These are phyloP conservation scores for Dactylorhiza incarnata DNA, from an alignment of 106 monocot genomes.

Conservation along the genomic window DNA sequence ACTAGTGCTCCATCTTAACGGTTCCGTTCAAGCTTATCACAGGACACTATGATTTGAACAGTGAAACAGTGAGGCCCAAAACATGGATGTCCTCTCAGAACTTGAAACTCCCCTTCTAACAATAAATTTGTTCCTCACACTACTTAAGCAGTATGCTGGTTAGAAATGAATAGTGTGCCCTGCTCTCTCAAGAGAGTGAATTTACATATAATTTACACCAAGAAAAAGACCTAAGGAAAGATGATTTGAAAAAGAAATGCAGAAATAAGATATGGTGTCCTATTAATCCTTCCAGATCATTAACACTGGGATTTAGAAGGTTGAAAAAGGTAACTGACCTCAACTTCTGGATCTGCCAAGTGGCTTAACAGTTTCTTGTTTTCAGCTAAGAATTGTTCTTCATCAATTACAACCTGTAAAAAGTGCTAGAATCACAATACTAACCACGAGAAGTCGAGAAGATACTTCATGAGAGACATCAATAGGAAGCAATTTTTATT, in stretches of 20 bases:
- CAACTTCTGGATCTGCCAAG: constrained; percentile 91
- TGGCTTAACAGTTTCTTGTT: constrained; percentile 85
- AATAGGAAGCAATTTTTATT: neutral
- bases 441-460: neutral
- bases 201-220: neutral
- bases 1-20: neutral
- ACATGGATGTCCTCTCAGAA: neutral
- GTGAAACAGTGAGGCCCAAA: neutral
- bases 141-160: neutral
- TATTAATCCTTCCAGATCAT: neutral
- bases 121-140: neutral
- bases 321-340: constrained; percentile 30
- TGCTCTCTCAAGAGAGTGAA: neutral
- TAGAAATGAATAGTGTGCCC: neutral
- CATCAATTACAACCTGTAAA: constrained; percentile 62
- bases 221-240: neutral
- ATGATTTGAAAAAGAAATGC: neutral
- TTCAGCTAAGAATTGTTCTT: constrained; percentile 74
- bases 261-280: neutral
- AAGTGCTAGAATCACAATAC: constrained; percentile 1
- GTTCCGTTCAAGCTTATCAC: neutral
- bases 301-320: neutral
- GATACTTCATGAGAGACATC: neutral
- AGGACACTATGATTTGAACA: neutral
- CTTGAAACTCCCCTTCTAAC: neutral